A percentile compares a stretch with the other conserved stretches of the same genome.
phyloP scores from a whole-genome alignment of 1,139 yeast genomes.

The Blastobotrys raffinosifermentans region DNA sequence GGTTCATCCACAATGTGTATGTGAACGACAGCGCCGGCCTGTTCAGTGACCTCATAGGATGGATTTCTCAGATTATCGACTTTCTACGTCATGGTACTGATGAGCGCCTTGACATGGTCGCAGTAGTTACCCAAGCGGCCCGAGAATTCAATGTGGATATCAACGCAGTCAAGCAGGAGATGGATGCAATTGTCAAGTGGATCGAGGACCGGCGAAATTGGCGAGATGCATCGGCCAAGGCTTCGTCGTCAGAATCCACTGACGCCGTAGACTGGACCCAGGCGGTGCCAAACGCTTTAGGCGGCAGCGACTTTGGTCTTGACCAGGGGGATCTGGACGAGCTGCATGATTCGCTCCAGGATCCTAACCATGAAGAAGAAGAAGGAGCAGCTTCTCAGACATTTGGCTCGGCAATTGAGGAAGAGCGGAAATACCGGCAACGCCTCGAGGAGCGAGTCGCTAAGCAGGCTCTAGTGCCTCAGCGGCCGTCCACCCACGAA shows the following conservation, averaged over 20 bases:
- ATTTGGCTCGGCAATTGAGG: slow-evolving; percentile 8
- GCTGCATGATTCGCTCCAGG: slow-evolving; percentile 26
- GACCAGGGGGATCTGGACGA: slow-evolving; percentile 35
- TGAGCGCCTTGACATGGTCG: slow-evolving; percentile 31
- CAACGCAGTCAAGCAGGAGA: slow-evolving; percentile 38
- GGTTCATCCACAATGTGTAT: slow-evolving; percentile 72
- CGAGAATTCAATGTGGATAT: slow-evolving; percentile 39
- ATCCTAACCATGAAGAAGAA: slow-evolving; percentile 18
- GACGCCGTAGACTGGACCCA: slow-evolving; percentile 16
- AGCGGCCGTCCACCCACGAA: slow-evolving; percentile 28
- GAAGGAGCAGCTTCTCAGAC: slow-evolving; percentile 4
- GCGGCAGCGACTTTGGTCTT: slow-evolving; percentile 53
- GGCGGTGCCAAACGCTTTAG: slow-evolving; percentile 35
- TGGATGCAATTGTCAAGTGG: slow-evolving; percentile 41
- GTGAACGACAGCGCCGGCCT: slow-evolving; percentile 60
- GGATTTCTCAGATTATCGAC: slow-evolving; percentile 62
- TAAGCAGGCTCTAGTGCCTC: slow-evolving; percentile 18
- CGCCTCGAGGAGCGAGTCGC: slow-evolving; percentile 5
- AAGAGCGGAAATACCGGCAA: slow-evolving; percentile 18
- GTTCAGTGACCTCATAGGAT: slow-evolving; percentile 61
- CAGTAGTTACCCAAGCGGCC: slow-evolving; percentile 21
- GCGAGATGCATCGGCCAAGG: slow-evolving; percentile 23
- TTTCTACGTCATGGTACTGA: slow-evolving; percentile 51
- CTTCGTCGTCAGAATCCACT: neutral
- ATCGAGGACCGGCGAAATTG: slow-evolving; percentile 40